Evolutionary conservation across 1,284 basidiomycete species (phyloP).

Genomic region (Malassezia restricta): DNA sequence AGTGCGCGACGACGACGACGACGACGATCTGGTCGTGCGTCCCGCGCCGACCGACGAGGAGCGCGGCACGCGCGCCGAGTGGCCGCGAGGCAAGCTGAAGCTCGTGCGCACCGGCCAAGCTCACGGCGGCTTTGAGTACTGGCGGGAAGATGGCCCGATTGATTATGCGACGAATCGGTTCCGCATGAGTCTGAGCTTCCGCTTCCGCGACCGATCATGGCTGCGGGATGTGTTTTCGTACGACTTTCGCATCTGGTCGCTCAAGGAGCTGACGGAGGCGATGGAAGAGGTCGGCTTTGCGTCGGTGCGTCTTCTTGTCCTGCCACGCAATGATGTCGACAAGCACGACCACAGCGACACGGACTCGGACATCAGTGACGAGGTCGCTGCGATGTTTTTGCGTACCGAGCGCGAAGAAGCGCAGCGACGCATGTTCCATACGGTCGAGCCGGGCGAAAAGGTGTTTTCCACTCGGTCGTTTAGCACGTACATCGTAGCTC

Average conservation of each 20-base stretch:
- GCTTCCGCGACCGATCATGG: constrained; percentile 25
- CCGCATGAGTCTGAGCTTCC: constrained; percentile 33
- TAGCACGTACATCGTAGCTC: constrained; percentile 16
- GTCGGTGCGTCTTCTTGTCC: constrained; percentile 22
- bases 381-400: constrained; percentile 17
- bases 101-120: constrained; percentile 24
- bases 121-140: constrained; percentile 34
- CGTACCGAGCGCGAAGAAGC: constrained; percentile 26
- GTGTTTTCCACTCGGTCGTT: constrained; percentile 25
- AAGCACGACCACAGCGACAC: constrained; percentile 1
- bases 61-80: constrained; percentile 22
- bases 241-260: constrained; percentile 32
- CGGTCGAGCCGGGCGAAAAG: constrained; percentile 20
- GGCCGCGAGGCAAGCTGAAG: constrained; percentile 32
- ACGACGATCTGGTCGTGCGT: constrained; percentile 15
- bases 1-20: neutral
- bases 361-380: constrained; percentile 8
- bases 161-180: constrained; percentile 33
- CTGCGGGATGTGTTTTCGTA: constrained; percentile 31
- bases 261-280: constrained; percentile 28
- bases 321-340: constrained; percentile 21
- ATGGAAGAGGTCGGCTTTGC: constrained; percentile 33
- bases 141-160: constrained; percentile 35
- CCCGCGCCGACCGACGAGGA: constrained; percentile 6
- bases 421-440: constrained; percentile 20